Evolutionary conservation across 1,284 basidiomycete genomes (phyloP).

Genomic region (Moesziomyces parantarcticus): DNA sequence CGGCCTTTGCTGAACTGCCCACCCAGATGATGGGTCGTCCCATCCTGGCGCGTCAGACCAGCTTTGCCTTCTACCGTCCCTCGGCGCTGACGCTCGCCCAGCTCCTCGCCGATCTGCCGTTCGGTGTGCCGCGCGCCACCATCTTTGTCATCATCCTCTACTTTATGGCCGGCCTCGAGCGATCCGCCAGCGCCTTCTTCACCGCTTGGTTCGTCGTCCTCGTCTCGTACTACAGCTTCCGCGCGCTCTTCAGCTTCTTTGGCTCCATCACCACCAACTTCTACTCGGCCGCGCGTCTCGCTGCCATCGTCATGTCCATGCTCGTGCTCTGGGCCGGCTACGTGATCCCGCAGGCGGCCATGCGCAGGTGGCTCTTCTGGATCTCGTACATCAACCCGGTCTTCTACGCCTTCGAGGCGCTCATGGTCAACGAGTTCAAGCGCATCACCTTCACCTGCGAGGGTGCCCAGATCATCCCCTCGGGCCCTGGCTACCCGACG

Average conservation of each 20-base stretch:
- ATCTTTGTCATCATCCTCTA: constrained; percentile 69
- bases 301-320: constrained; percentile 53
- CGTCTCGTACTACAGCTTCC: constrained; percentile 56
- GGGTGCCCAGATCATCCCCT: constrained; percentile 43
- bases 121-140: constrained; percentile 68
- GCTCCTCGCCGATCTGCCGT: constrained; percentile 68
- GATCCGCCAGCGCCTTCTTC: constrained; percentile 65
- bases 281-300: constrained; percentile 53
- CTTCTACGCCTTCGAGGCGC: constrained; percentile 81
- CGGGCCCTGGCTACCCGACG: constrained; percentile 37
- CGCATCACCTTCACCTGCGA: constrained; percentile 48
- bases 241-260: constrained; percentile 55
- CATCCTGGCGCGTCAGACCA: constrained; percentile 51
- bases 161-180: constrained; percentile 57
- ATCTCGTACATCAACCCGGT: constrained; percentile 68
- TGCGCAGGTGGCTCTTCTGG: constrained; percentile 92
- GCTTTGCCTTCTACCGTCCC: constrained; percentile 65
- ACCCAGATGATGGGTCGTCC: constrained; percentile 56
- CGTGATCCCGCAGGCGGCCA: constrained; percentile 69
- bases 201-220: constrained; percentile 72
- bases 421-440: constrained; percentile 71
- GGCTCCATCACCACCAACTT: constrained; percentile 54
- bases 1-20: constrained; percentile 67
- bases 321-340: constrained; percentile 59
- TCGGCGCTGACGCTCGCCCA: constrained; percentile 58